Conservation (phyloP, 805 yeast species). For the Alloascoidea hylecoeti region DNA sequence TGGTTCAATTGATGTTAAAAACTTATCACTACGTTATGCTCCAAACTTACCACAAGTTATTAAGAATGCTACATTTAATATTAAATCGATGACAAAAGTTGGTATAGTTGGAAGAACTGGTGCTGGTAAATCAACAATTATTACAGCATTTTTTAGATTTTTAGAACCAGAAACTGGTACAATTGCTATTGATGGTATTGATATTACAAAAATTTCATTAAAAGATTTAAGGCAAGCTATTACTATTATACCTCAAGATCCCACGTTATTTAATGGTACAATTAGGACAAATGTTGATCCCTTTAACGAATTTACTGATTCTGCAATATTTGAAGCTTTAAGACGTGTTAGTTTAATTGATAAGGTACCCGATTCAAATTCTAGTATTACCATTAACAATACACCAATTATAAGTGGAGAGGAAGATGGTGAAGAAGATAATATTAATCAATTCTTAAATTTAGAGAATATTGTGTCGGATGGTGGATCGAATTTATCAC, state of each 20-base stretch:
- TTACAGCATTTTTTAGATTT: slow-evolving; percentile 72
- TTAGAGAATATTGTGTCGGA: slow-evolving; percentile 22
- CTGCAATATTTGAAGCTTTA: slow-evolving; percentile 36
- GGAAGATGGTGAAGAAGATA: no score
- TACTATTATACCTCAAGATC: slow-evolving; percentile 74
- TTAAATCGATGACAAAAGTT: slow-evolving; percentile 43
- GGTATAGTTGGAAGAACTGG: slow-evolving; percentile 75
- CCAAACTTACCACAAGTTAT: slow-evolving; percentile 46
- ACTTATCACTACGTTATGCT: slow-evolving; percentile 46
- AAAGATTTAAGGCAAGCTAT: slow-evolving; percentile 46
- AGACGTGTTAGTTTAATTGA: slow-evolving; percentile 47
- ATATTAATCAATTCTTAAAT: background rate
- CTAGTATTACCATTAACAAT: background rate
- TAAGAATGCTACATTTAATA: slow-evolving; percentile 27
- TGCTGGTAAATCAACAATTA: slow-evolving; percentile 71
- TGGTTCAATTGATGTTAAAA: slow-evolving; percentile 33
- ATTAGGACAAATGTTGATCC: slow-evolving; percentile 64
- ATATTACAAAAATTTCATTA: slow-evolving; percentile 47
- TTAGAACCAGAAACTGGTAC: slow-evolving; percentile 43
- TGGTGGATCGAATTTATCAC: slow-evolving; percentile 59
- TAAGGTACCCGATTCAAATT: slow-evolving; percentile 9
- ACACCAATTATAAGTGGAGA: no score
- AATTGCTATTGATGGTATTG: slow-evolving; percentile 51
- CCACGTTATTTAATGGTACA: slow-evolving; percentile 62
- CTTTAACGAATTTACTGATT: slow-evolving; percentile 42